Evolutionary conservation across 2,329 filamentous ascomycete species (phyloP).

Genomic region (Ilyonectria destructans): DNA sequence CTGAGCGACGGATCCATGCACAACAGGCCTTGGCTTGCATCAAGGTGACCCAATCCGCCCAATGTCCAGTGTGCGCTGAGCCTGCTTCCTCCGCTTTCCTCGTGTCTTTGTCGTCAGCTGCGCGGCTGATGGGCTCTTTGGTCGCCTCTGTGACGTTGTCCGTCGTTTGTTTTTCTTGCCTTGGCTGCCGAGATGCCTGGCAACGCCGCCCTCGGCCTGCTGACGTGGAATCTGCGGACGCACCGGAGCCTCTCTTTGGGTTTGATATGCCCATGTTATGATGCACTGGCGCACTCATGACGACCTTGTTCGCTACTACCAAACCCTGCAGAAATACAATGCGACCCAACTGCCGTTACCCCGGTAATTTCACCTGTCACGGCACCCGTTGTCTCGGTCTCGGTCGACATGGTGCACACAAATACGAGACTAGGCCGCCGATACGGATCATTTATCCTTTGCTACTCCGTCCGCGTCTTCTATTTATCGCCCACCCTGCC

Average conservation of each 20-base stretch:
- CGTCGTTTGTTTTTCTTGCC: background rate
- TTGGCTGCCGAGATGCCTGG: constrained; percentile 13
- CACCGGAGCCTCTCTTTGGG: no score
- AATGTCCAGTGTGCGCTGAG: no score
- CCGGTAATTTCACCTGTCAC: constrained; percentile 5
- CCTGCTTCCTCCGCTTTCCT: background rate
- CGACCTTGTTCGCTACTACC: background rate
- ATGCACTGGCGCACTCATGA: background rate
- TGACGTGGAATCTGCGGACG: background rate
- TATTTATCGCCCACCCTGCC: background rate
- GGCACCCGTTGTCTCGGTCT: background rate
- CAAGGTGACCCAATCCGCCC: background rate
- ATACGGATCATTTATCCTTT: background rate
- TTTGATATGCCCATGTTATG: no score
- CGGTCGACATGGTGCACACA: background rate
- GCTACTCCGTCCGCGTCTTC: background rate
- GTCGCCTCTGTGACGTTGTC: constrained; percentile 6
- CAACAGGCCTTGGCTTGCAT: constrained; percentile 14
- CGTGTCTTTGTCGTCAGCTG: constrained; percentile 25
- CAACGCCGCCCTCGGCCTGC: constrained; percentile 1
- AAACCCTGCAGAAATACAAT: background rate
- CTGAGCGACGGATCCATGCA: constrained; percentile 32
- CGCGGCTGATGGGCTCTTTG: constrained; percentile 15
- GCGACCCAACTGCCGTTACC: constrained; percentile 10
- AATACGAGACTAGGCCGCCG: background rate